Conservation (phyloP, 2,329 filamentous ascomycete genomes). For the Myriangium duriaei region DNA sequence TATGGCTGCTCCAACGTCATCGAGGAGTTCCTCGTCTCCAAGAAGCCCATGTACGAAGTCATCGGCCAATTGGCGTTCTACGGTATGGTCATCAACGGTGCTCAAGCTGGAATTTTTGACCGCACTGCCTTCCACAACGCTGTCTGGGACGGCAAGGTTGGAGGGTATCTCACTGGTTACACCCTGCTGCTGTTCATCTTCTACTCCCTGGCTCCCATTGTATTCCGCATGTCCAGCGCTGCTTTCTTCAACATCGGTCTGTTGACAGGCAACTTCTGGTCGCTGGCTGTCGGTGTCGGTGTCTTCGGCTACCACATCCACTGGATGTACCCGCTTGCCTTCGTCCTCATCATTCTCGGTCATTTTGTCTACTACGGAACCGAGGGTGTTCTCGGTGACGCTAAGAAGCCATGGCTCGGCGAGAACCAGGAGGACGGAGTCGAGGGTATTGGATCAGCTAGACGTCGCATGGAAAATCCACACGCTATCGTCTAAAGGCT, state of each 20-base stretch:
- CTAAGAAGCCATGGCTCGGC: slow-evolving; percentile 90
- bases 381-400: slow-evolving; percentile 70
- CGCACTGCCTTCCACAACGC: slow-evolving; percentile 50
- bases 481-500: slow-evolving; percentile 24
- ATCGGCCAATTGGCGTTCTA: slow-evolving; percentile 82
- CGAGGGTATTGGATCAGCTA: slow-evolving; percentile 73
- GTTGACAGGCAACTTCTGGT: slow-evolving; percentile 94
- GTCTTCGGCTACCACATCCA: slow-evolving; percentile 73
- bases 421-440: slow-evolving; percentile 72
- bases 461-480: slow-evolving; percentile 42
- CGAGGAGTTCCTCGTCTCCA: slow-evolving; percentile 87
- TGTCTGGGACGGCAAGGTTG: slow-evolving; percentile 40
- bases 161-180: slow-evolving; percentile 79
- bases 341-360: slow-evolving; percentile 80
- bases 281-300: slow-evolving; percentile 77
- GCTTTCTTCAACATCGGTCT: slow-evolving; percentile 96
- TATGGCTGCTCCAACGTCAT: slow-evolving; percentile 87
- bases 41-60: slow-evolving; percentile 81
- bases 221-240: slow-evolving; percentile 80
- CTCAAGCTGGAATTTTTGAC: slow-evolving; percentile 86
- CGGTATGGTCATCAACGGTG: slow-evolving; percentile 81
- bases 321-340: slow-evolving; percentile 90
- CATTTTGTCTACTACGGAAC: slow-evolving; percentile 79
- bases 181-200: slow-evolving; percentile 73
- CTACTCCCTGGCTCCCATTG: slow-evolving; percentile 73